phyloP scores from a whole-genome alignment of 768 basidiomycete genomes.

The Exidia glandulosa region DNA sequence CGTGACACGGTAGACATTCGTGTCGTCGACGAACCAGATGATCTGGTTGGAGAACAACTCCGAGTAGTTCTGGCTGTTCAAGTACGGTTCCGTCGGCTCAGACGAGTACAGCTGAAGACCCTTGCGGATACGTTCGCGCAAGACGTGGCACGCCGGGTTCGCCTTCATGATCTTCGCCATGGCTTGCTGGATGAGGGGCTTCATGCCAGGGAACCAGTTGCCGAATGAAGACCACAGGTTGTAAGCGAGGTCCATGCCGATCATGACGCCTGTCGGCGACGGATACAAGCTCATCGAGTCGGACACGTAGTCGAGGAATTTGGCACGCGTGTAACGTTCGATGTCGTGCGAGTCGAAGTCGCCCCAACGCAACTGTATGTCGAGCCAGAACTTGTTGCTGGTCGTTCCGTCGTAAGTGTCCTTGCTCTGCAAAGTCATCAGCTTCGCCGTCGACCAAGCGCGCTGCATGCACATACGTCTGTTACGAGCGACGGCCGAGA shows the following conservation, averaged over 20 bases:
- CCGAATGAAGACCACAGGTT: constrained; percentile 98
- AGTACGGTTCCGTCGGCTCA: constrained; percentile 96
- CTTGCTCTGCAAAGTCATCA: constrained; percentile 47
- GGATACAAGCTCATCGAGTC: constrained; percentile 99
- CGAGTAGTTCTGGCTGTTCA: constrained; percentile 97
- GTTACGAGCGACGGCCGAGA: constrained; percentile 90
- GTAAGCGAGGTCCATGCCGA: constrained; percentile 97
- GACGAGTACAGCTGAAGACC: constrained; percentile 97
- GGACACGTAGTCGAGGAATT: constrained; percentile 96
- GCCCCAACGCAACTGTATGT: constrained; percentile 91
- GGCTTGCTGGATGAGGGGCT: constrained; percentile 94
- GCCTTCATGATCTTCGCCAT: constrained; percentile 99
- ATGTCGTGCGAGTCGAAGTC: constrained; percentile 99
- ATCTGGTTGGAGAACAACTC: constrained; percentile 98
- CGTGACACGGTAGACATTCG: constrained; percentile 98
- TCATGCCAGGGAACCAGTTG: constrained; percentile 99
- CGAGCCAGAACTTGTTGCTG: constrained; percentile 97
- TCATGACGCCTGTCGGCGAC: constrained; percentile 96
- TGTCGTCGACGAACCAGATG: constrained; percentile 99
- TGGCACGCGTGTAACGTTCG: constrained; percentile 95
- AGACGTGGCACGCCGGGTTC: constrained; percentile 92
- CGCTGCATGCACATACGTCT: constrained; percentile 44
- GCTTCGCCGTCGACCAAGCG: constrained; percentile 4
- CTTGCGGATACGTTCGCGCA: constrained; percentile 97
- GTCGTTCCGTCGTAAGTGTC: constrained; percentile 97